Conservation (phyloP, 139 green algal genomes). For the Chlorella sp. region DNA sequence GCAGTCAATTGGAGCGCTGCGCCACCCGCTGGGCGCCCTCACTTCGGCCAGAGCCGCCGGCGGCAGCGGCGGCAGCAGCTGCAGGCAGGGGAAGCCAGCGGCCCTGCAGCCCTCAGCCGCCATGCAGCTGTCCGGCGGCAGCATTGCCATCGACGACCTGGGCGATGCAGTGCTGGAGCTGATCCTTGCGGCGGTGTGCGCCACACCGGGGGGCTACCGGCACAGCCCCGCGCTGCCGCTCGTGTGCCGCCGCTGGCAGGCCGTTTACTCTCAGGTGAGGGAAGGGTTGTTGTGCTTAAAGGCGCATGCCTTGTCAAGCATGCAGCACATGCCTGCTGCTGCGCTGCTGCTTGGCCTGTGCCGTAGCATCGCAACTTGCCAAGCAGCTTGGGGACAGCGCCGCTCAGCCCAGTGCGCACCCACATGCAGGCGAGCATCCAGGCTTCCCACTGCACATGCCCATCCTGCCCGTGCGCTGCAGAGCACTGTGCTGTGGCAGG, state of each 20-base stretch:
- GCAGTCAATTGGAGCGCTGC: not conserved
- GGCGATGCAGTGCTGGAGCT: slow-evolving; percentile 5
- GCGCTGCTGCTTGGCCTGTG: no score
- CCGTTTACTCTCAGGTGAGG: not conserved
- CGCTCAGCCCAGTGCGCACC: no score
- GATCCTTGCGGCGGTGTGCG: not conserved
- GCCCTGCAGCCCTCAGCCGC: not conserved
- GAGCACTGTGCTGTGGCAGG: slow-evolving; percentile 16
- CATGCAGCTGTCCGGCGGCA: not conserved
- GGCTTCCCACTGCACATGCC: no score
- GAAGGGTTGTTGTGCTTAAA: not conserved
- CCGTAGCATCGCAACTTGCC: no score
- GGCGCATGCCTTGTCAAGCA: no score
- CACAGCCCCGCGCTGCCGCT: not conserved
- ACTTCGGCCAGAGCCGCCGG: not conserved
- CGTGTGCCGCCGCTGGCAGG: not conserved
- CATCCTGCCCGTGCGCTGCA: no score
- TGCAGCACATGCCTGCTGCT: no score
- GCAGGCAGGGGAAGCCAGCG: not conserved
- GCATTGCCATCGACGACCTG: not conserved
- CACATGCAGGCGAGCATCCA: no score
- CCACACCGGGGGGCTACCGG: not conserved
- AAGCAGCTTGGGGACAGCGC: no score
- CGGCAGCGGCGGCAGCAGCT: not conserved
- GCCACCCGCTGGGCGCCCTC: no score